Evolutionary conservation across 257 asterid species (phyloP), one percentile per base, ranked within the genome.

Genomic region (Plantago ovata): DNA sequence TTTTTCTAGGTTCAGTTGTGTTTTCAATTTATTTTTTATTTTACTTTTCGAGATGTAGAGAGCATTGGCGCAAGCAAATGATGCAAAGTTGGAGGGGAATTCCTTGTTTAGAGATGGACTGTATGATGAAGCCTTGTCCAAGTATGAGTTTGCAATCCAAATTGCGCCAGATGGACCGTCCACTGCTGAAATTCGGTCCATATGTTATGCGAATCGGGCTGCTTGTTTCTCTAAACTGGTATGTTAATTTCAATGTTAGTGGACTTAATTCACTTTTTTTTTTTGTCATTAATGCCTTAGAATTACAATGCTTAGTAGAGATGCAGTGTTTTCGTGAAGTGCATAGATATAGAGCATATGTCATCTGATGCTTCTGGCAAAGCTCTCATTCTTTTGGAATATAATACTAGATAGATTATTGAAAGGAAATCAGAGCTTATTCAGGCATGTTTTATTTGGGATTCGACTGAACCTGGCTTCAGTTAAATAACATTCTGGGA

Each of bases 151-250:
- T 61, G 96, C 98, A 13, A 64, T 92, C 67, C 88, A 88, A 65
- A 59, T 68, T 71, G 86, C 73, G 14, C 75, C 85, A 13, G 84
- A 77, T 72, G 75, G 72, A 48, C 76, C 89, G 21, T 66, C 81
- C n/a, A 75, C 93, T 23, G 69, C 56, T 67, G 95, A 92, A 66
- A 56, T 92, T 44, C 83, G 90, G 22, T 84, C 98, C 0, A 75
- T 86, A 12, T 88, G 93, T 75, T 70, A 77, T 71, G 90, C 96
- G 16, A 92, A 92, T 71, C 76, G 93, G 8, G 98, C 90, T 42
- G 95, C 95, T 44, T 92, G 98, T 77, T 84, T 78, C 83, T 85
- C 81, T 60, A 88, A 84, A 64, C 65, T 85, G 93, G 98, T 92
- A 81, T 57, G 74, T 59, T 56, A 13, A 33, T 57, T 54, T 44